Base-by-base conservation (phyloP, 2,329 filamentous ascomycete species). In the Fusarium tanahbumbuense region DNA sequence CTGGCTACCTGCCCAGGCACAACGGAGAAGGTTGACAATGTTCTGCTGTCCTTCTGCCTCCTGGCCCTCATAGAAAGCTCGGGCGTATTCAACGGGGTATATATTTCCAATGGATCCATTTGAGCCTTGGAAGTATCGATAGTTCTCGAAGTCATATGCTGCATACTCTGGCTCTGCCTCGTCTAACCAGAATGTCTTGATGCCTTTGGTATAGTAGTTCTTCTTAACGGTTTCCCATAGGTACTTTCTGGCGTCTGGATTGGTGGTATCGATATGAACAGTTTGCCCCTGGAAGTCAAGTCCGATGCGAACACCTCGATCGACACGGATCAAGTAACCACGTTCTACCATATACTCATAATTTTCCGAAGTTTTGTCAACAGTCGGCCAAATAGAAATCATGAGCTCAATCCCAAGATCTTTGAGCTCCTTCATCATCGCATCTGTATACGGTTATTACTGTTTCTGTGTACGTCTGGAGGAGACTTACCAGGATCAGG, bases 361-460 rank as follows among this genome's bases (percentile, higher is more conserved):
- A 74, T 90, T 90, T 44, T 88, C 86, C 0, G 85, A 88, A 3
- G 76, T 73, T 15, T 81, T 83, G 56, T 91, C 88, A 2, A 92
- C 88, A 0, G 88, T 91, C 0, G 89, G 89, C 89, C 90, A 92
- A 69, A 92, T 86, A 0, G 88, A 91, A 1, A 92, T 87, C 88
- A 92, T 91, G 5, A 91, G 82, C 72, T 92, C 88, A 47, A 91
- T 85, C 0, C 83, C 82, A 63, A 92, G 76, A 1, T 83, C 81
- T 44, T 86, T 82, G 2, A 91, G 82, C 75, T 91, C 89, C 41
- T 81, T 79, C 23, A 91, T 81, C 89, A 92, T 92, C 6, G 86
- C 86, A 47, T 87, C 87, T 77, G 27, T 44, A 8, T 2, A 8
- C 13, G 16, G 18, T 59, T 16, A 67, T 40, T 12, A 50, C 18